A percentile compares a stretch with the other conserved stretches of the same genome.
phyloP scores from a whole-genome alignment of 2,329 filamentous ascomycete species.

The Aureobasidium namibiae region DNA sequence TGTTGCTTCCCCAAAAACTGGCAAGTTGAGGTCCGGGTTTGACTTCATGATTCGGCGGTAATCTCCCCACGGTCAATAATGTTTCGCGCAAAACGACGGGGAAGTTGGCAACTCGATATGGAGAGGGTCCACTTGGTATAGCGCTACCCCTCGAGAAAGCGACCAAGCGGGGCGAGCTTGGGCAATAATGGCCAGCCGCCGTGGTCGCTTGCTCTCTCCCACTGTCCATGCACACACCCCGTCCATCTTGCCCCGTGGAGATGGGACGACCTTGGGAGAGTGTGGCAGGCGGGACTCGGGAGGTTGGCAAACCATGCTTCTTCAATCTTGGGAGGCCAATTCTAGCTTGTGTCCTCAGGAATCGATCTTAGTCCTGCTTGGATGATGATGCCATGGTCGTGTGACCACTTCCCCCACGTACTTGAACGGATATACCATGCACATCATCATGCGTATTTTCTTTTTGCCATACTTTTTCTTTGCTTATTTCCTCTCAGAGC shows the following conservation, averaged over 20 bases:
- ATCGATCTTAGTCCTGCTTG: not conserved
- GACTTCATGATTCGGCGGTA: not conserved
- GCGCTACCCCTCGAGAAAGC: constrained; percentile 5
- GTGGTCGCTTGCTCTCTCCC: constrained; percentile 4
- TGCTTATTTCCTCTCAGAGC: too few species aligned
- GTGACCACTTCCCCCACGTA: not conserved
- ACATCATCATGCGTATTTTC: not conserved
- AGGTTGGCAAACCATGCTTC: not conserved
- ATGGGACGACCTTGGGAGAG: not conserved
- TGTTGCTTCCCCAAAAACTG: not conserved
- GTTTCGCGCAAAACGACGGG: constrained; percentile 6
- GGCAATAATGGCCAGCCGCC: not conserved
- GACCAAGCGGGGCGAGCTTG: not conserved
- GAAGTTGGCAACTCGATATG: not conserved
- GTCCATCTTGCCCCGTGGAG: not conserved
- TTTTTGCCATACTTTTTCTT: not conserved
- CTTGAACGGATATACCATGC: not conserved
- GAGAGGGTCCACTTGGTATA: not conserved
- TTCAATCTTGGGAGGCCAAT: not conserved
- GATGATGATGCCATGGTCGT: constrained; percentile 5
- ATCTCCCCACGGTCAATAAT: constrained; percentile 1
- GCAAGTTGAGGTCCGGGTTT: not conserved
- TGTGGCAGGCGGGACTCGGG: not conserved
- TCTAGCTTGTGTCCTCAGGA: not conserved
- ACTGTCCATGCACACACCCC: not conserved